Conservation (phyloP, 73 alveolate genomes). For the Stentor roeselii region DNA sequence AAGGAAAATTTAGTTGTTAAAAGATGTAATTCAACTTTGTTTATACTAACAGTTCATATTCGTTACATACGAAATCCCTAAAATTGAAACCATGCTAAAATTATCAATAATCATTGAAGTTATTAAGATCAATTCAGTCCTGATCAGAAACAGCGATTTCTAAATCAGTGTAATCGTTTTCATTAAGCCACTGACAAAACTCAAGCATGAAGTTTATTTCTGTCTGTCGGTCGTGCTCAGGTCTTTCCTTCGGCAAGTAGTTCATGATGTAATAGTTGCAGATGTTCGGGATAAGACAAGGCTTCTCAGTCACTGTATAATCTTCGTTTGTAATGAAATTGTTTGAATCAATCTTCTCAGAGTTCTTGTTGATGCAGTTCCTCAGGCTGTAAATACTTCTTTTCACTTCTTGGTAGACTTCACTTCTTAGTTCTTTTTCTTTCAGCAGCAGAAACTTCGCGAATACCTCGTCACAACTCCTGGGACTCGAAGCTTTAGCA, state of each 20-base stretch:
- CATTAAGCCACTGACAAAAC: not conserved
- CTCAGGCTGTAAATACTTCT: not conserved
- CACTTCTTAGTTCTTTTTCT: not conserved
- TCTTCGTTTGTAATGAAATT: not conserved
- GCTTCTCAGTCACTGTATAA: not conserved
- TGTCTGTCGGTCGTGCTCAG: not conserved
- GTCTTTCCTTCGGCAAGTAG: not conserved
- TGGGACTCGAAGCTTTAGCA: not conserved
- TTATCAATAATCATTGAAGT: no score
- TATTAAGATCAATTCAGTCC: no score
- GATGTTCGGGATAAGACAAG: not conserved
- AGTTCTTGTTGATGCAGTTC: not conserved
- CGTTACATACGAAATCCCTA: no score
- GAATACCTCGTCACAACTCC: slow-evolving; percentile 19
- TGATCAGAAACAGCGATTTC: slow-evolving; percentile 3
- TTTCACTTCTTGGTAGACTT: slow-evolving; percentile 32
- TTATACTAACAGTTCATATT: no score
- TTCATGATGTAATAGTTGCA: not conserved
- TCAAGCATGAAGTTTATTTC: not conserved
- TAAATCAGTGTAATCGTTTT: slow-evolving; percentile 5
- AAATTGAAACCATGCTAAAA: no score
- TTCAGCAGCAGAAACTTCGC: not conserved
- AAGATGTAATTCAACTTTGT: no score
- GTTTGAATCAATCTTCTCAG: not conserved
- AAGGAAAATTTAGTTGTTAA: no score